A percentile compares a stretch with the other conserved stretches of the same genome.
Evolutionary conservation across 1,284 basidiomycete genomes (phyloP).

Genomic region (Dichomitus squalens): DNA sequence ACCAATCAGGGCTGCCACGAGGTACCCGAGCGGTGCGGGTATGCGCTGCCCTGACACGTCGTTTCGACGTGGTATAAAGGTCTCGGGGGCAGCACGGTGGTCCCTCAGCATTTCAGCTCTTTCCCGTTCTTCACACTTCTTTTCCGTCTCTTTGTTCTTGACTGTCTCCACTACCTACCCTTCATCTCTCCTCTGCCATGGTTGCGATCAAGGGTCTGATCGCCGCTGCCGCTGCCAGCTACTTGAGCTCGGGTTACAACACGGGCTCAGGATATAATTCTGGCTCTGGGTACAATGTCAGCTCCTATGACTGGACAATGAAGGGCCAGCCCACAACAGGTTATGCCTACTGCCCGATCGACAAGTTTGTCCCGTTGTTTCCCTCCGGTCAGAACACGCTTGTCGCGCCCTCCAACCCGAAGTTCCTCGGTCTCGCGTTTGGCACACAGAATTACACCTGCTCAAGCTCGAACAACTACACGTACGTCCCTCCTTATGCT

Average conservation of each 20-base stretch:
- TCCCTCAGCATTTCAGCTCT: conserved; percentile 13
- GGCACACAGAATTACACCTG: conserved; percentile 47
- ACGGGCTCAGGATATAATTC: too few species aligned
- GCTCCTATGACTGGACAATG: too few species aligned
- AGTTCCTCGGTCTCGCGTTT: conserved; percentile 46
- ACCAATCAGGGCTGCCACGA: neutral
- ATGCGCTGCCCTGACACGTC: neutral
- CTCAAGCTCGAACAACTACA: conserved; percentile 35
- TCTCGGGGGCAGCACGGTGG: neutral
- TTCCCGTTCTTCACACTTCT: neutral
- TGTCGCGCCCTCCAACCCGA: conserved; percentile 30
- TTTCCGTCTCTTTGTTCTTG: neutral
- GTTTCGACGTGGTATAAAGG: conserved; percentile 8
- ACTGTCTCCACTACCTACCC: neutral
- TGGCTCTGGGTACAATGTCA: too few species aligned
- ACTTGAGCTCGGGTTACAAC: conserved; percentile 1
- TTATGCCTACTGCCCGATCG: conserved; percentile 25
- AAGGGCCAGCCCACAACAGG: too few species aligned
- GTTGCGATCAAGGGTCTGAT: conserved; percentile 18
- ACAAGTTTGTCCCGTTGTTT: conserved; percentile 23
- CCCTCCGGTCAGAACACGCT: conserved; percentile 30
- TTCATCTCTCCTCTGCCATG: conserved; percentile 3
- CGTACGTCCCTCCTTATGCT: conserved; percentile 27
- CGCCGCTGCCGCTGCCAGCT: conserved; percentile 7
- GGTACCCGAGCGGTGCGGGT: neutral